Base-by-base conservation (phyloP, 495 filamentous ascomycete genomes). In the Neurospora africana region DNA sequence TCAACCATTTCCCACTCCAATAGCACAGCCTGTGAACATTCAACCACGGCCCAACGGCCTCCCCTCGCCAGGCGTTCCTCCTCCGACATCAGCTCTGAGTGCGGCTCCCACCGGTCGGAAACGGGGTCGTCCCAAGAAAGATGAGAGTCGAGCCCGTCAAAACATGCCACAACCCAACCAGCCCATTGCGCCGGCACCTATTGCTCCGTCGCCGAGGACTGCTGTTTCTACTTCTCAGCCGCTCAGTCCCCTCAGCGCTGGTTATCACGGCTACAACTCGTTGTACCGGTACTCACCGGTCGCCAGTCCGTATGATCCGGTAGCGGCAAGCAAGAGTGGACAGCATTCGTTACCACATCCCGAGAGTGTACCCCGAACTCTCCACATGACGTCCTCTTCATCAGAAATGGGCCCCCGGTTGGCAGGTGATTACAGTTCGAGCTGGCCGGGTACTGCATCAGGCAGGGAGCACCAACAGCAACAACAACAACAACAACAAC, bases 31-130 rank as follows among this genome's bases (percentile, higher is more conserved):
- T 5, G 71, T 74, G 23, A 75, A 71, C 61, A 78, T 79, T 27
- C 80, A 82, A 23, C 81, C 81, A 23, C 78, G 79, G 68, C 78
- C 80, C 5, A 84, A 83, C 72, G 82, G 82, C 68, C 82, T 80
- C 69, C 70, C 78, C 8, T 69, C 78, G 61, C 33, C 74, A 35
- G 73, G 75, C 8, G 68, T 75, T 27, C 73, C 75, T 27, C 73
- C 76, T 43, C 75, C 79, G 53, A 69, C 79, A 30, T 72, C 77
- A n/a, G 43, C 74, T 4, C 71, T 73, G 23, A 79, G 69, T 21
- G 75, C 74, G 9, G 72, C 71, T 30, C 78, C 78, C 30, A 43
- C 75, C 15, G 68, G 67, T 69, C 78, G 77, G 1, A 76, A 69
- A 68, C 78, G 78, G 35, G 78, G 78, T 13, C 77, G 78, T 4